A percentile compares a stretch with the other conserved stretches of the same genome.
phyloP scores from a whole-genome alignment of 1,139 yeast genomes.

The Zygoascus hellenicus region DNA sequence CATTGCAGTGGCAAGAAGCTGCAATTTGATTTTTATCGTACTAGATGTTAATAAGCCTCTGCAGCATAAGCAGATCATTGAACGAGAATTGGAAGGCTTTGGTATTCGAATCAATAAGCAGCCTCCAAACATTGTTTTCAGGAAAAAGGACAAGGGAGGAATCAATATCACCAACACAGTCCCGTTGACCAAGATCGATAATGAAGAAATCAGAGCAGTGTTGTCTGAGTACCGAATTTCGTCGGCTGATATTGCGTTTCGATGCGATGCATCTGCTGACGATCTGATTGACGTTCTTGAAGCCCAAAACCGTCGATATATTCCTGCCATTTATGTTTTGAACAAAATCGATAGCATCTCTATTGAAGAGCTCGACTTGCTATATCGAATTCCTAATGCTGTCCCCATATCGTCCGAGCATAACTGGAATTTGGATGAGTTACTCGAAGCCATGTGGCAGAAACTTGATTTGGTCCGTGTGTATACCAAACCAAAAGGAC shows the following conservation, averaged over 20 bases:
- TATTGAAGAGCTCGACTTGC: conserved; percentile 81
- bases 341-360: conserved; percentile 95
- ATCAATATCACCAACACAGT: conserved; percentile 88
- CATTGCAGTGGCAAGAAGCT: conserved; percentile 96
- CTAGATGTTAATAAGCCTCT: conserved; percentile 94
- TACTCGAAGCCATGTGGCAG: conserved; percentile 92
- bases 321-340: conserved; percentile 89
- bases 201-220: conserved; percentile 91
- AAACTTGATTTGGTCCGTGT: conserved; percentile 85
- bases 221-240: conserved; percentile 92
- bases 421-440: conserved; percentile 95
- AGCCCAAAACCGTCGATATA: conserved; percentile 81
- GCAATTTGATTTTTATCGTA: conserved; percentile 85
- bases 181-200: conserved; percentile 83
- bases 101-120: conserved; percentile 89
- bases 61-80: conserved; percentile 88
- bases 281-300: conserved; percentile 93
- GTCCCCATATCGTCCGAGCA: conserved; percentile 93
- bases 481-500: conserved; percentile 95
- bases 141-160: conserved; percentile 95
- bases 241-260: conserved; percentile 93
- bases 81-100: conserved; percentile 92
- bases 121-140: conserved; percentile 87
- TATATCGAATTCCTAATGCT: conserved; percentile 90
- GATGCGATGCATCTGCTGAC: conserved; percentile 97